A percentile compares a stretch with the other conserved stretches of the same genome.
Evolutionary conservation across 106 monocot genomes (phyloP).

Genomic region (Amphibolis antarctica): DNA sequence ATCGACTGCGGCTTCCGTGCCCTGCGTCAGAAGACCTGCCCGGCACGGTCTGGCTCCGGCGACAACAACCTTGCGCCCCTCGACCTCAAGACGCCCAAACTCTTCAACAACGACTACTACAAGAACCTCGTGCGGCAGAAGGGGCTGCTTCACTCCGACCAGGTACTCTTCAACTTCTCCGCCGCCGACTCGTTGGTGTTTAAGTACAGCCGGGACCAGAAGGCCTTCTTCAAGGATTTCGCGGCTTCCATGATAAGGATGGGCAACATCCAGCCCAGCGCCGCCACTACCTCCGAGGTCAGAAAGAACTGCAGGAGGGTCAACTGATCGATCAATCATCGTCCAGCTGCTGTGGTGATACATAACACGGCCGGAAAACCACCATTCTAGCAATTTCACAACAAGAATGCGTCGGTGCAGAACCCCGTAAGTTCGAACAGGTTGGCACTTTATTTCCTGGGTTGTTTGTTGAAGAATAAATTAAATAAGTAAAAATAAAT

Average conservation of each 20-base stretch:
- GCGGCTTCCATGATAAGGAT: conserved; percentile 4
- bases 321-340: too few species aligned
- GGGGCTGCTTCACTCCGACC: conserved; percentile 75
- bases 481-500: too few species aligned
- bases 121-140: conserved; percentile 40
- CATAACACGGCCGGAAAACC: too few species aligned
- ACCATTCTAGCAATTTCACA: too few species aligned
- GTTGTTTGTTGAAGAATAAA: too few species aligned
- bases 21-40: conserved; percentile 30
- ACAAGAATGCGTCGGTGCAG: too few species aligned
- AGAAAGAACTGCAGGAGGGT: conserved; percentile 15
- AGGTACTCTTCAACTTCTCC: conserved; percentile 41
- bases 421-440: too few species aligned
- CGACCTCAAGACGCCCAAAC: conserved; percentile 30
- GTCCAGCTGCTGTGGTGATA: too few species aligned
- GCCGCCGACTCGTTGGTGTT: conserved; percentile 20
- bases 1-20: conserved; percentile 38
- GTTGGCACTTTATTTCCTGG: too few species aligned
- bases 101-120: conserved; percentile 62
- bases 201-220: conserved; percentile 13
- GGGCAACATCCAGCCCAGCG: conserved; percentile 5
- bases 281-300: not conserved
- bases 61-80: conserved; percentile 52
- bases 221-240: conserved; percentile 13
- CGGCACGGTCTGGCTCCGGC: conserved; percentile 19